Percentiles rank a stretch among this genome's conserved stretches.
phyloP scores from a whole-genome alignment of 257 asterid species.

The Solanum ahanhuiri region DNA sequence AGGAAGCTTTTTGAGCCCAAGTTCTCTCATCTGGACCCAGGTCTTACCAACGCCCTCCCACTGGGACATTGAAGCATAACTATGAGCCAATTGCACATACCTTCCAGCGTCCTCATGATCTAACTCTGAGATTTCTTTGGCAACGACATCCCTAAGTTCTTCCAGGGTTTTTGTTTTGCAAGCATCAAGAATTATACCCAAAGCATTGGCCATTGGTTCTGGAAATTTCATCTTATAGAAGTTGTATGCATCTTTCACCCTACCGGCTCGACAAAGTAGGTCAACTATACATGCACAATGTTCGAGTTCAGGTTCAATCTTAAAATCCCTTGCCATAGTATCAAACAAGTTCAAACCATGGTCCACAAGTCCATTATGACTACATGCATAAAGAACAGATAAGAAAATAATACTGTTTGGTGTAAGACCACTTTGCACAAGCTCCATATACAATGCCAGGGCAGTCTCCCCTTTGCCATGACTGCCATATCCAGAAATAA shows the following conservation, averaged over 20 bases:
- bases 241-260: conserved; percentile 52
- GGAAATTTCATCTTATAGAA: conserved; percentile 47
- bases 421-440: conserved; percentile 29
- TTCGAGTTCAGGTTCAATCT: conserved; percentile 55
- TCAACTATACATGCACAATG: conserved; percentile 75
- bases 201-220: conserved; percentile 45
- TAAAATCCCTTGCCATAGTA: conserved; percentile 48
- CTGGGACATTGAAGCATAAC: conserved; percentile 58
- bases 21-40: conserved; percentile 61
- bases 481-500: conserved; percentile 68
- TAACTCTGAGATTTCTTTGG: conserved; percentile 38
- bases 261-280: conserved; percentile 81
- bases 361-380: conserved; percentile 75
- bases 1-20: conserved; percentile 60
- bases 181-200: conserved; percentile 74
- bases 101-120: conserved; percentile 61
- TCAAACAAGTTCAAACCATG: conserved; percentile 52
- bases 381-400: conserved; percentile 56
- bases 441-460: conserved; percentile 42
- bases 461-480: conserved; percentile 71
- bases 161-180: conserved; percentile 34
- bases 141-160: conserved; percentile 38
- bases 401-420: conserved; percentile 66
- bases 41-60: conserved; percentile 86
- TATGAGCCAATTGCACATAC: conserved; percentile 75